A percentile compares a stretch with the other conserved stretches of the same genome.
Conservation (phyloP, 2,329 filamentous ascomycete species). For the Venturiaceae sp. region DNA sequence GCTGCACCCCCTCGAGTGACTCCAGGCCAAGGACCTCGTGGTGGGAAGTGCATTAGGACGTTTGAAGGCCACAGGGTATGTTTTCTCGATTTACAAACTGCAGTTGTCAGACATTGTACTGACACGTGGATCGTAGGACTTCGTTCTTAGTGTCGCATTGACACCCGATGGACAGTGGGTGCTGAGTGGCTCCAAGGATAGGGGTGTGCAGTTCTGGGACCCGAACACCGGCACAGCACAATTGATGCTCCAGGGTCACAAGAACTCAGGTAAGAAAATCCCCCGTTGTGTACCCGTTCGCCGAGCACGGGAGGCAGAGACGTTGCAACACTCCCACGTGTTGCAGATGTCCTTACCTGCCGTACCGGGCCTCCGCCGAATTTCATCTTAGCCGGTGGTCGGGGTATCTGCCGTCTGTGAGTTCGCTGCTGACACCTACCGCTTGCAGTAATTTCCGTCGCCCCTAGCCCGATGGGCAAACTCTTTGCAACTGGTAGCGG, state of each 20-base stretch:
- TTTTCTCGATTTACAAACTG: neutral
- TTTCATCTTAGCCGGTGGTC: neutral
- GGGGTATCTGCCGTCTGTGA: neutral
- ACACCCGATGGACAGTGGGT: conserved; percentile 95
- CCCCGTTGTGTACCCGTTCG: neutral
- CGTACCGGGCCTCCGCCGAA: conserved; percentile 6
- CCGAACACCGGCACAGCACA: conserved; percentile 86
- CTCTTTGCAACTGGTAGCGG: conserved; percentile 95
- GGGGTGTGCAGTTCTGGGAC: conserved; percentile 98
- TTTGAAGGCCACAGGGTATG: conserved; percentile 89
- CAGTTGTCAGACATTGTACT: neutral
- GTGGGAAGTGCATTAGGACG: conserved; percentile 88
- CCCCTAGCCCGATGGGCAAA: conserved; percentile 77
- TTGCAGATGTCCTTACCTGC: conserved; percentile 10
- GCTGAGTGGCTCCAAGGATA: conserved; percentile 92
- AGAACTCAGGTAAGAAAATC: conserved; percentile 66
- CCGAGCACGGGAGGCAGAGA: neutral
- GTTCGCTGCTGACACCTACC: conserved; percentile 6
- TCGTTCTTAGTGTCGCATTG: conserved; percentile 89
- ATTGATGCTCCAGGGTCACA: conserved; percentile 97
- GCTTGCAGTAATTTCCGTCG: conserved; percentile 79
- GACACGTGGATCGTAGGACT: conserved; percentile 52
- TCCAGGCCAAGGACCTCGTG: conserved; percentile 60
- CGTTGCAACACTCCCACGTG: neutral
- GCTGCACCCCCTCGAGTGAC: conserved; percentile 59